Conservation (phyloP, 495 filamentous ascomycete species). For the Entonaema liquescens region DNA sequence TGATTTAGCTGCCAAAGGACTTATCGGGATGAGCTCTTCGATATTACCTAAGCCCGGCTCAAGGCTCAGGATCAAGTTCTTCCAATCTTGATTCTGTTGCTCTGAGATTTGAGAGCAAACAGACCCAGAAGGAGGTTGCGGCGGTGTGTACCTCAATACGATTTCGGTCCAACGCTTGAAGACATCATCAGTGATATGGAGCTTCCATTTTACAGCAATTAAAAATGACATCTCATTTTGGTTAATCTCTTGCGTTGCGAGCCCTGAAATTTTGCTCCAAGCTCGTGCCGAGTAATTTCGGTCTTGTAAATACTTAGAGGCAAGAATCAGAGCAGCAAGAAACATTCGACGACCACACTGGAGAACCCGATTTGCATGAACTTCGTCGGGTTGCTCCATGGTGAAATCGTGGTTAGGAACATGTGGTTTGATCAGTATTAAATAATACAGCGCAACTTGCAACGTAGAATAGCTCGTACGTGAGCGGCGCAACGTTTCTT, state of each 20-base stretch:
- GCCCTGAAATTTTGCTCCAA: constrained; percentile 97
- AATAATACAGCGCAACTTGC: constrained; percentile 95
- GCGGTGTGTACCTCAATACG: constrained; percentile 83
- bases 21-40: constrained; percentile 54
- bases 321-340: constrained; percentile 87
- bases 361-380: constrained; percentile 77
- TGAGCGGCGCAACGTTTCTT: constrained; percentile 93
- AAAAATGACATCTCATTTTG: constrained; percentile 95
- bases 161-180: constrained; percentile 95
- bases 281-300: constrained; percentile 96
- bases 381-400: constrained; percentile 83
- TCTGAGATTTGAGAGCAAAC: constrained; percentile 52
- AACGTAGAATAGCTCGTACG: constrained; percentile 96
- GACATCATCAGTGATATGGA: constrained; percentile 87
- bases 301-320: constrained; percentile 97
- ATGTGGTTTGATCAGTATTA: constrained; percentile 91
- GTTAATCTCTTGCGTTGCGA: constrained; percentile 92
- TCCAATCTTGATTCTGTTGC: constrained; percentile 70
- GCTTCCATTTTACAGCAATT: constrained; percentile 87
- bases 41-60: constrained; percentile 78
- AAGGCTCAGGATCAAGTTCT: constrained; percentile 76
- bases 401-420: constrained; percentile 84
- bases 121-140: constrained; percentile 65
- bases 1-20: constrained; percentile 33
- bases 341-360: constrained; percentile 99